Evolutionary conservation across 2,329 filamentous ascomycete genomes (phyloP), one percentile per base, ranked within the genome.

Genomic region (Ophiostoma triangulosporum): DNA sequence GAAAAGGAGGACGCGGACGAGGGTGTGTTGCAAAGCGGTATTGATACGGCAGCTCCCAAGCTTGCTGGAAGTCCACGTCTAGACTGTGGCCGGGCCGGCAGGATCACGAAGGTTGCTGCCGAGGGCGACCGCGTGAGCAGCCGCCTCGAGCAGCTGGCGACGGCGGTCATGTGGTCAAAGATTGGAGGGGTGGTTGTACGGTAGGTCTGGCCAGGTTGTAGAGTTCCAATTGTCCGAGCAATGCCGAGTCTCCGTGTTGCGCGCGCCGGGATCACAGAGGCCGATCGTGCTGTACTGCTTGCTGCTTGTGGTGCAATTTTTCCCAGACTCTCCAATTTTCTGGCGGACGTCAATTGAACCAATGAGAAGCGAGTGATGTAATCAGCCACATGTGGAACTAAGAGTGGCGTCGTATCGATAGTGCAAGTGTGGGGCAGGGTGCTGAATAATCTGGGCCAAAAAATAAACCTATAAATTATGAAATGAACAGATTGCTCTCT

Each of bases 1-100:
- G 72, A 71, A 61, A 74, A 73, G 15, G 36, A 12, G 4, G 46
- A 17, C 4, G 46, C 5, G 3, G 8, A 7, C 8, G 38, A 12
- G 20, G 32, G n/a, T 6, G 22, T 27, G 27, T 33, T 24, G 22
- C 24, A 20, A 7, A 17, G 27, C 14, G 51, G 14, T 29, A 26
- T 24, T 26, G 51, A 33, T 2, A n/a, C 46, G 8, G 45, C 14
- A 32, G 40, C 14, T 6, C 6, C 33, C n/a, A 8, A 22, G n/a
- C n/a, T n/a, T 48, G 38, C 24, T 4, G 24, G 40, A 22, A 12
- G 20, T 43, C 22, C n/a, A n/a, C n/a, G n/a, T n/a, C n/a, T 17
- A 2, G 24, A n/a, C 48, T 52, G 48, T 48, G 54, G 33, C 46
- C 56, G 52, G 20, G 26, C 50, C 40, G 46, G 54, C 8, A 51